Evolutionary conservation across 2,329 filamentous ascomycete genomes (phyloP), one percentile per base, ranked within the genome.

Genomic region (Scedosporium dehoogii): DNA sequence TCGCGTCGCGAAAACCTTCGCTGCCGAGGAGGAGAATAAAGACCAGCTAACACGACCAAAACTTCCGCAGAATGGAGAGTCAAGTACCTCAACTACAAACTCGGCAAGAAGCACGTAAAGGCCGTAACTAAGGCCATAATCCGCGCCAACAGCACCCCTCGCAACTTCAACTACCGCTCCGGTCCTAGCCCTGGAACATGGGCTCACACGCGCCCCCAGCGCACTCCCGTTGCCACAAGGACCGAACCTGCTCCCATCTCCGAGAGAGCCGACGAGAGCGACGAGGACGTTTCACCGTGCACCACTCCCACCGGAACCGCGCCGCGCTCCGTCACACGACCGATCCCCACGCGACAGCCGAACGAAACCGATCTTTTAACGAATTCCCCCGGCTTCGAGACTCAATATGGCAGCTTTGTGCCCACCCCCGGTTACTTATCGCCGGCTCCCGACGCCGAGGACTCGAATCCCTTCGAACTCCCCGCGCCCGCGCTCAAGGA

Each of bases 81-180:
- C 73, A 96, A 96, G 75, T 97, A 97, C 74, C 83, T 97, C 68
- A 86, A 97, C 75, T 97, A 97, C 81, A 96, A 96, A 81, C 86
- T 86, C 63, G 93, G 92, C 64, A 97, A 97, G 78, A 97, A 97
- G 77, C 88, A 92, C 72, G 82, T 97, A 74, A 97, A 97, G 75
- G 86, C 86, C 63, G 87, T 97, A 60, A 76, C 82, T 25, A 84
- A 88, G 65, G 91, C 91, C 64, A 82, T 94, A 65, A 81, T 83
- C 77, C 75, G 85, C 77, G 74, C 84, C 72, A 78, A 82, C 64
- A 73, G 78, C 63, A 82, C 84, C 0, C 83, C 85, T 9, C 56
- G 59, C n/a, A 18, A 44, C 21, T 29, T 55, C 29, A 55, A 63
- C 18, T 29, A 57, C n/a, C 29, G 59, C 23, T 16, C 41, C 6